Base-by-base conservation (phyloP, 2,329 filamentous ascomycete genomes). In the Fusarium tanahbumbuense region DNA sequence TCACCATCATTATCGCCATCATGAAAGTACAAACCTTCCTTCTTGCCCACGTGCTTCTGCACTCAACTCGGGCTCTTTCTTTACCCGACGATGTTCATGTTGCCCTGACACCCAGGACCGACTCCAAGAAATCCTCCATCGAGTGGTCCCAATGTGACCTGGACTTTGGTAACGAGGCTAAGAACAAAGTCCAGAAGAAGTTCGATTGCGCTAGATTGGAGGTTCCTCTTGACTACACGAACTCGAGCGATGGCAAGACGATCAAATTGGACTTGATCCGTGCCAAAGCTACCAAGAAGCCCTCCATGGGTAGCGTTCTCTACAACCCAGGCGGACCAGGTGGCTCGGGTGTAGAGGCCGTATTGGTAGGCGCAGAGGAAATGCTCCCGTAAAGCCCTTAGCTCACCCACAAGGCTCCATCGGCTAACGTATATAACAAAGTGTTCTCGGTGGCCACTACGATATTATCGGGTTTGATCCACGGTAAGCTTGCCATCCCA, bases 191-290 rank as follows among this genome's bases (percentile, higher is more conserved):
- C 0, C 63, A 68, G 8, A 46, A 37, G 11, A 2, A 6, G 1
- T 44, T 12, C 48, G 70, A 80, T 15, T 83, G 81, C 64, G 78
- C 76, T 8, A 79, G 64, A n/a, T 62, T 83, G 18, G 49, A 67
- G 0, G 81, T 83, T 0, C 81, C 82, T 5, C 76, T 83, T 6
- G 82, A 83, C 65, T 83, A 84, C 52, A 77, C 76, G 2, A 50
- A 75, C 8, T n/a, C 45, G 2, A 54, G 71, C 28, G 73, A 70
- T 10, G 70, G 60, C 22, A 60, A 76, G 37, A 79, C 73, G 0
- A 59, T 82, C 8, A 54, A 67, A 0, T 72, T 83, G 5, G 70
- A 79, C 22, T 64, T 83, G 1, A 49, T 80, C 22, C 78, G 67
- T 20, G 67, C 78, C 11, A 75, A 76, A 2, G 79, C 81, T 1